phyloP scores from a whole-genome alignment of 2,329 filamentous ascomycete genomes.

The Colletotrichum sp. region DNA sequence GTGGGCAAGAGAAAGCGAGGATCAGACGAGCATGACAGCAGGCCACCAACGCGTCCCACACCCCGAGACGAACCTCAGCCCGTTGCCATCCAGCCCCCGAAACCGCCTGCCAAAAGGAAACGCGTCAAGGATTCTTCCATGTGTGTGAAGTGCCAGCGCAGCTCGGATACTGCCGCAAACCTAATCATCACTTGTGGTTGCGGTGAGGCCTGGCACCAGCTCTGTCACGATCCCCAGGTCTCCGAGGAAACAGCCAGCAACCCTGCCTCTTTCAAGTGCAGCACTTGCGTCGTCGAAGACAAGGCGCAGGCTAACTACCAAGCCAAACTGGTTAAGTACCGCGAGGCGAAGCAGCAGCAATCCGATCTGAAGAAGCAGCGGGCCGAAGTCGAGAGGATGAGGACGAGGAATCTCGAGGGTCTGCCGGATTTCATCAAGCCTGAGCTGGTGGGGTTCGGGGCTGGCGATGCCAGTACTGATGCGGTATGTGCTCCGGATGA shows the following conservation, averaged over 20 bases:
- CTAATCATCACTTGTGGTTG: constrained; percentile 26
- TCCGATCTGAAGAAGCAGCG: constrained; percentile 24
- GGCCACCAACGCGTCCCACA: not conserved
- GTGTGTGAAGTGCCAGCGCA: constrained; percentile 27
- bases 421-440: constrained; percentile 40
- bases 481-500: constrained; percentile 26
- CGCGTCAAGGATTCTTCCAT: constrained; percentile 14
- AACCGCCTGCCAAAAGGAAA: constrained; percentile 17
- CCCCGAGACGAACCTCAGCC: not conserved
- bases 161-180: constrained; percentile 22
- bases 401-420: constrained; percentile 34
- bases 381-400: constrained; percentile 33
- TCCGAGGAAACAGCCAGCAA: constrained; percentile 7
- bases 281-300: constrained; percentile 22
- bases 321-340: constrained; percentile 13
- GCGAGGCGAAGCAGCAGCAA: constrained; percentile 20
- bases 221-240: constrained; percentile 26
- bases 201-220: constrained; percentile 28
- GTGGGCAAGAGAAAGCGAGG: constrained; percentile 11
- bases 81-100: not conserved
- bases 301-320: constrained; percentile 21
- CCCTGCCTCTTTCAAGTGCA: constrained; percentile 23
- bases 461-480: constrained; percentile 36
- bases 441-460: constrained; percentile 42
- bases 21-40: not conserved